Evolutionary conservation across 768 basidiomycete genomes (phyloP), one percentile per base, ranked within the genome.

Genomic region (Lactarius evosmus): DNA sequence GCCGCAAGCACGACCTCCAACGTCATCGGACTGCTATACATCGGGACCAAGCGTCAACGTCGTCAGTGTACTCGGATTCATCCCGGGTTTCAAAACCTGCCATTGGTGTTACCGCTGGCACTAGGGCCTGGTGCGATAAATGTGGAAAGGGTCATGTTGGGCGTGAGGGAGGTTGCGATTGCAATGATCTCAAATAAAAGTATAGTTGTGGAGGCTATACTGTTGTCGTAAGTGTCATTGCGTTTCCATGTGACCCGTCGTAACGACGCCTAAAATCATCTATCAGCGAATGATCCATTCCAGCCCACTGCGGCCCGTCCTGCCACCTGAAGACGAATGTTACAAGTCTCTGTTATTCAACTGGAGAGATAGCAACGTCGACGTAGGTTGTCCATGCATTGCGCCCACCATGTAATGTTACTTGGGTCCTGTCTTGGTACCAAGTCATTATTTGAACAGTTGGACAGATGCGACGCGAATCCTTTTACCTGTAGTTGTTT

Each of bases 1-100:
- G 91, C 68, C 87, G 95, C 69, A 91, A 96, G 75, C 95, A 98
- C 72, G 95, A 98, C 71, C 78, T 98, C 8, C 92, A 92, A 14
- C 88, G 95, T 46, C 95, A 98, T 74, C 81, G 91, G 59, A 83
- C 91, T 54, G 89, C 88, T 65, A 93, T 95, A 62, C 93, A 95
- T 69, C 65, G 72, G 64, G 74, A 66, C 66, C 52, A 64, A 69
- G 41, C 59, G 60, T 58, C 72, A 22, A 44, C 69, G 33, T 67
- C 69, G 1, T 70, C 73, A 14, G 66, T 63, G 0, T 68, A 72
- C 12, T 63, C 66, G 34, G 64, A 65, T 61, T 65, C 64, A 22
- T 68, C 67, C 5, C 58, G 51, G 6, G 29, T 66, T n/a, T 59
- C 65, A 9, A 63, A 57, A 19, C 61, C 67, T 4, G 54, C 27